Evolutionary conservation across 208 protist genomes (phyloP), one percentile per base, ranked within the genome.

Genomic region (Leishmania mexicana): DNA sequence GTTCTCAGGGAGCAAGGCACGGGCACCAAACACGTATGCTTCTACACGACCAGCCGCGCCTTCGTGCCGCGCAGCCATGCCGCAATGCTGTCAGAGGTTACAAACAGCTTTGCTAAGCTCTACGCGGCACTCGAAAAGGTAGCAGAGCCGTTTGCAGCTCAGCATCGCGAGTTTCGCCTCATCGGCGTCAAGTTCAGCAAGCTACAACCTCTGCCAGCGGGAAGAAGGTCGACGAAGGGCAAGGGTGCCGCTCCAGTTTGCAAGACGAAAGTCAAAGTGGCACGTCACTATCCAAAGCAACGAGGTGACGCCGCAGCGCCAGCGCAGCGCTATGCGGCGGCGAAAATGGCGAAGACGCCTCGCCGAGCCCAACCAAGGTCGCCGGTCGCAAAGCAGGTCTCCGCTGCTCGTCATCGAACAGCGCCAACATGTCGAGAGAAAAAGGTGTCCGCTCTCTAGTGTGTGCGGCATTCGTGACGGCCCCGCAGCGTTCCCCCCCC

Each of bases 171-270:
- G 24, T 82, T 90, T 80, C 90, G 90, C 28, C 75, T 94, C 19
- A 72, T 89, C 31, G 90, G 90, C 17, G 81, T 94, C 0, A 83
- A 75, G 51, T 84, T 92, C 35, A 76, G 64, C 31, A 83, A 88
- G 51, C 71, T 94, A 35, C 72, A 88, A 31, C 72, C 49, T 8
- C 13, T 62, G 13, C 49, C 49, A 11, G 40, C 10, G 45, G 8
- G 45, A 0, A 49, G 8, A 49, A 1, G 45, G 45, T 49, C 45
- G 45, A 8, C 45, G 45, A 49, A 49, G 45, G 45, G 45, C 45
- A 49, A 49, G 8, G 45, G 45, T 49, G 45, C 45, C 10, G 45
- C 45, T 49, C 45, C 7, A 8, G 45, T 8, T 8, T 49, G 45
- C 45, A 13, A 49, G 45, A 1, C 45, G 7, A 49, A 49, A 49